Base-by-base conservation (phyloP, 768 basidiomycete species). In the Russula foetens region DNA sequence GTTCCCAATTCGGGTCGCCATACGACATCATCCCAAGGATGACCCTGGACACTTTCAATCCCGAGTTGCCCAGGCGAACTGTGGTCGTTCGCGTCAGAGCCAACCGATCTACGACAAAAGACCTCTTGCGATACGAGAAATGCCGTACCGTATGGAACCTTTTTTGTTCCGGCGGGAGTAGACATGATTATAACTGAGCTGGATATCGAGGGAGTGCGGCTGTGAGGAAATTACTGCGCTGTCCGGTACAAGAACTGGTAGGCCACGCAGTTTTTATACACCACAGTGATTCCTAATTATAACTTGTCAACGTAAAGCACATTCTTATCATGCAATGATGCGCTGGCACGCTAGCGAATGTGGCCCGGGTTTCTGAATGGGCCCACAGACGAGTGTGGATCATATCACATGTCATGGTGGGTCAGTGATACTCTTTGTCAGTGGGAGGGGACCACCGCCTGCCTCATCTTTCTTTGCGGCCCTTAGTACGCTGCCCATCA, bases 11-110 rank as follows among this genome's bases (percentile, higher is more conserved):
- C 3, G 65, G 17, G 11, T 68, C 68, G 26, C 79, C 84, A 64
- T 84, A 85, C n/a, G 75, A 73, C 84, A 85, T 83, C 41, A 77
- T 79, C 1, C 85, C 86, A 0, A 88, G 74, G 44, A 87, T 84
- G 51, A 86, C 75, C 70, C 77, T 81, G 26, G 84, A 86, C 0
- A 88, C 79, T 68, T 86, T 81, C 44, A 84, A 70, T 3, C 84
- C 85, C 0, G 81, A 83, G 6, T 78, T 82, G 24, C 76, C 76
- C 12, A 71, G 67, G 33, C 72, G 67, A 21, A 68, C 69, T 67
- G 38, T 11, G 15, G 31, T 9, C 46, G 21, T 35, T 44, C 24
- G 14, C 2, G 9, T 59, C 26, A 52, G 56, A 23, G 31, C 28
- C 5, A 46, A 23, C 8, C 23, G 6, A 26, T 8, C 14, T 12